Conservation (phyloP, 495 filamentous ascomycete genomes). For the Lasiosphaeria miniovina region DNA sequence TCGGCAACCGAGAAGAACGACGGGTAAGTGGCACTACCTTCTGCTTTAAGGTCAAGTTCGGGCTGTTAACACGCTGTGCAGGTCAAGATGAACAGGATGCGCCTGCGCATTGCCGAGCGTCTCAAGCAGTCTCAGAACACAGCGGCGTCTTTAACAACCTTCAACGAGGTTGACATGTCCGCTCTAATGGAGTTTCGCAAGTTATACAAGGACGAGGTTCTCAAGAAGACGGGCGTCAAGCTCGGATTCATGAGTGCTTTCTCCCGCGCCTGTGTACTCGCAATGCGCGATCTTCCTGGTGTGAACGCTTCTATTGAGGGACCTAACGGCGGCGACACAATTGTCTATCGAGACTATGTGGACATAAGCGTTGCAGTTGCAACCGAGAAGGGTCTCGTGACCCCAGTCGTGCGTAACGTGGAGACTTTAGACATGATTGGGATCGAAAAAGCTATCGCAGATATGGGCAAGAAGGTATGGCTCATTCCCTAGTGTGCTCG, state of each 20-base stretch:
- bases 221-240: conserved; percentile 96
- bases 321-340: conserved; percentile 90
- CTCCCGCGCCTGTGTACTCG: conserved; percentile 83
- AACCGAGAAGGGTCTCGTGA: conserved; percentile 96
- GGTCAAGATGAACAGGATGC: conserved; percentile 99
- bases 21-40: conserved; percentile 55
- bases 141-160: conserved; percentile 93
- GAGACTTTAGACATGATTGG: conserved; percentile 82
- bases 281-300: conserved; percentile 92
- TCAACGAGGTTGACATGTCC: conserved; percentile 99
- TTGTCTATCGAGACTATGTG: conserved; percentile 96
- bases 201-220: conserved; percentile 89
- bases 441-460: conserved; percentile 90
- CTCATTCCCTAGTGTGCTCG: background rate
- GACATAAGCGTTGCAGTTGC: conserved; percentile 97
- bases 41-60: background rate
- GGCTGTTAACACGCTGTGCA: conserved; percentile 32
- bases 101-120: conserved; percentile 91
- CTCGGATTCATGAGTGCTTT: conserved; percentile 99
- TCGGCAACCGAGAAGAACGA: conserved; percentile 83
- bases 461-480: conserved; percentile 85
- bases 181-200: conserved; percentile 95
- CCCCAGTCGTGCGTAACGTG: conserved; percentile 91
- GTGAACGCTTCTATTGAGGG: conserved; percentile 98
- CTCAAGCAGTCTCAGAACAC: conserved; percentile 99